Base-by-base conservation (phyloP, 83 land plant genomes). In the Picea engelmannii region DNA sequence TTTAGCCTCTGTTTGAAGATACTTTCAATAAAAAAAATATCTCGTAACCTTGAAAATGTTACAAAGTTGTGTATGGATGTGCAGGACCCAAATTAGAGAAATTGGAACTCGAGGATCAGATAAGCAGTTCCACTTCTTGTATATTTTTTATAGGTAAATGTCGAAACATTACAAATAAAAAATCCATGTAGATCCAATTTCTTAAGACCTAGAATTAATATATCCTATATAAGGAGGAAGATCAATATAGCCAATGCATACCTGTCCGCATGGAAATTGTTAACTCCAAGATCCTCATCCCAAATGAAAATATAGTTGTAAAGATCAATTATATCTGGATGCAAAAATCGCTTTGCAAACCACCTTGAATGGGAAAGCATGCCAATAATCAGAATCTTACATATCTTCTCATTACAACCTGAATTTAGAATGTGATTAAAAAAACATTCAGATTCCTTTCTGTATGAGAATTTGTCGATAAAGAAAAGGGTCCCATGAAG, bases 261-360 rank as follows among this genome's bases (percentile, higher is more conserved):
- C 90, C 88, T 88, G 78, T 62, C 67, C 9, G 88, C 86, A 81
- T 86, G 47, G 68, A 88, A 88, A 69, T 88, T 60, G 35, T 88
- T 81, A 16, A 88, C 90, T 79, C 90, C 90, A 60, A 88, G 79
- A 71, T 88, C 90, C 79, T 88, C 90, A 81, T 88, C 90, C 90
- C 98, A 95, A 58, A 95, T 84, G 66, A 95, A 95, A 74, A 95
- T 86, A 79, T 95, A 93, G 52, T 89, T 87, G 82, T 95, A 95
- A 49, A 79, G 85, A 4, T 82, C 83, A 64, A 95, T 89, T 76
- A 95, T 89, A 79, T 95, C 98, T 38, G 98, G 96, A 81, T 95
- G 96, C 82, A 95, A 82, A 76, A 95, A 95, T 15, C 96, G 87
- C 86, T 95, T 95, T 11, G 98, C 98, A 93, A 90, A 95, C 98